These are phyloP conservation scores for Coniferiporia weirii DNA, from an alignment of 1,284 basidiomycete genomes.

Conservation along the genomic window DNA sequence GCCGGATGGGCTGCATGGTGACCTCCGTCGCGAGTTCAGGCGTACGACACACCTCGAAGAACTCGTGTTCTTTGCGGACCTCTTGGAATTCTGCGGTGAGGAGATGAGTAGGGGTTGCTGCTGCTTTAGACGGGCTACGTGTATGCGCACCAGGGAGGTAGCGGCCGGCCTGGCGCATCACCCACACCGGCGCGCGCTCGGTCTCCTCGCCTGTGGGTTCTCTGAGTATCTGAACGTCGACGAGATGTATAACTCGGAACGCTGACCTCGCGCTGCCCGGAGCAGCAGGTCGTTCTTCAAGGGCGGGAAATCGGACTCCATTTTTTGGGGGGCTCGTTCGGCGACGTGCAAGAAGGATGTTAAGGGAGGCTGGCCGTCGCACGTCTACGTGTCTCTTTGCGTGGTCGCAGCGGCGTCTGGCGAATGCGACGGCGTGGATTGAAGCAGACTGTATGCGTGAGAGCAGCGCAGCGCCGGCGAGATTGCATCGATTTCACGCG, in stretches of 20 bases:
- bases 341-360: not conserved
- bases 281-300: slow-evolving; percentile 89
- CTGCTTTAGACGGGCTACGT: not conserved
- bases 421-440: slow-evolving; percentile 4
- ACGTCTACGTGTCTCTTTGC: slow-evolving; percentile 10
- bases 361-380: not conserved
- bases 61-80: slow-evolving; percentile 79
- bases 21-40: slow-evolving; percentile 82
- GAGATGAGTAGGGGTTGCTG: slow-evolving; percentile 16
- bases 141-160: slow-evolving; percentile 77
- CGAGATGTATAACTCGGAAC: not conserved
- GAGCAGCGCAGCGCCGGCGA: not conserved
- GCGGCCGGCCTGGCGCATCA: slow-evolving; percentile 97
- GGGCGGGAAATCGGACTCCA: slow-evolving; percentile 49
- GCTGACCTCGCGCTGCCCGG: slow-evolving; percentile 76
- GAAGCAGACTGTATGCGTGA: not conserved
- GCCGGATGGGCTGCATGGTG: slow-evolving; percentile 87
- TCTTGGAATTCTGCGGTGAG: slow-evolving; percentile 71
- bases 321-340: not conserved
- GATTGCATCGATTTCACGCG: slow-evolving; percentile 1
- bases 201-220: slow-evolving; percentile 67
- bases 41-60: slow-evolving; percentile 90
- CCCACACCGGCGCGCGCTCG: slow-evolving; percentile 94
- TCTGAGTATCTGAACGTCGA: slow-evolving; percentile 1
- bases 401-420: not conserved